Percentiles rank a stretch among this genome's conserved stretches.
Conservation (phyloP, 1,139 yeast genomes). For the Protomyces inouyei region DNA sequence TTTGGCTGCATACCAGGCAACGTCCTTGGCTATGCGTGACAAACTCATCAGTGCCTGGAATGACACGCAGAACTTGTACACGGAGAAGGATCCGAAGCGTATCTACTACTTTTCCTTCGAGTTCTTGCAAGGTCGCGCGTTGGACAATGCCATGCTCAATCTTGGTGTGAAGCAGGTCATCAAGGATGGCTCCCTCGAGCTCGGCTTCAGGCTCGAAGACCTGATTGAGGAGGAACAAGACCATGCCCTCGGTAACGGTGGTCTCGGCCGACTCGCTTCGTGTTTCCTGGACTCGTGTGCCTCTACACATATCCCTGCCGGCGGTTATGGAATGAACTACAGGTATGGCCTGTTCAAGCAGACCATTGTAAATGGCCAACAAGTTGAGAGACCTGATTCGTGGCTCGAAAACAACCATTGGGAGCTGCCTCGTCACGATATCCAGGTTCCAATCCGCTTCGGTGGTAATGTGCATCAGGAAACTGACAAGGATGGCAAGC, state of each 20-base stretch:
- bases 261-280: conserved; percentile 90
- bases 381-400: conserved; percentile 89
- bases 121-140: conserved; percentile 90
- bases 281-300: conserved; percentile 88
- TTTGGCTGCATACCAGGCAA: conserved; percentile 88
- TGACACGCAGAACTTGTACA: conserved; percentile 84
- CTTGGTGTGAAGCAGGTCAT: conserved; percentile 53
- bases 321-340: conserved; percentile 95
- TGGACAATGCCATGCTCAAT: conserved; percentile 89
- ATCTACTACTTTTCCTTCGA: conserved; percentile 79
- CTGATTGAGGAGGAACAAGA: conserved; percentile 82
- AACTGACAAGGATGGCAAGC: conserved; percentile 47
- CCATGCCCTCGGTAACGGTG: conserved; percentile 94
- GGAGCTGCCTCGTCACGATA: conserved; percentile 84
- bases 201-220: conserved; percentile 87
- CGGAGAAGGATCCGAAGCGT: conserved; percentile 77
- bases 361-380: conserved; percentile 84
- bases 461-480: conserved; percentile 67
- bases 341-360: conserved; percentile 79
- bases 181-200: conserved; percentile 55
- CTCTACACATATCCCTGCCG: conserved; percentile 81
- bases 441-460: conserved; percentile 87
- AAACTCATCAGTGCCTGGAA: conserved; percentile 84
- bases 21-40: conserved; percentile 73
- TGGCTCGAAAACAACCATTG: conserved; percentile 86